Evolutionary conservation across 2,329 filamentous ascomycete genomes (phyloP).

Genomic region (Cladosporium oxysporum): DNA sequence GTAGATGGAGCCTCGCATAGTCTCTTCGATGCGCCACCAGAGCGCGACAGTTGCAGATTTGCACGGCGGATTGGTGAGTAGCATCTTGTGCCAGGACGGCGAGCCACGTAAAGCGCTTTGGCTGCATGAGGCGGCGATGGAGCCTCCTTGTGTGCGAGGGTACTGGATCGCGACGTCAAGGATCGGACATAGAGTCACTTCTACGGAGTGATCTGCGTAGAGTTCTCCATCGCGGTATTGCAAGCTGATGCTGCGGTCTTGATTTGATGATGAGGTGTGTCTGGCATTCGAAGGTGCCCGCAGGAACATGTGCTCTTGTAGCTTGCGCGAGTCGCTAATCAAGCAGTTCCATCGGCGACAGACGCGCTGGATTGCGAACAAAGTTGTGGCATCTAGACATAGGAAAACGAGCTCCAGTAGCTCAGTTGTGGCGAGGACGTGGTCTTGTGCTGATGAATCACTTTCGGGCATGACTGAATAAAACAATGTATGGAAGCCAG

Average conservation of each 20-base stretch:
- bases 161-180: neutral
- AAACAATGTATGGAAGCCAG: neutral
- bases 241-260: neutral
- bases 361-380: constrained; percentile 8
- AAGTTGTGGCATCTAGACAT: neutral
- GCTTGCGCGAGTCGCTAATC: neutral
- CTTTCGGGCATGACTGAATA: neutral
- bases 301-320: constrained; percentile 11
- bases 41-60: neutral
- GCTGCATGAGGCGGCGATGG: constrained; percentile 1
- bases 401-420: constrained; percentile 10
- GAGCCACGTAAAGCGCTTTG: constrained; percentile 5
- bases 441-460: constrained; percentile 2
- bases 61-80: constrained; percentile 24
- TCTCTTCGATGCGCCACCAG: constrained; percentile 10
- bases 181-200: neutral
- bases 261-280: neutral
- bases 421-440: constrained; percentile 4
- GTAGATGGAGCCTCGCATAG: constrained; percentile 10
- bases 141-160: neutral
- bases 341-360: neutral
- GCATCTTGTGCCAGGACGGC: constrained; percentile 27
- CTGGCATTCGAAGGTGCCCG: neutral
- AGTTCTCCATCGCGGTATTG: neutral
- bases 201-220: no score